Base-by-base conservation (phyloP, 2,329 filamentous ascomycete species). In the Diaporthe destruens region DNA sequence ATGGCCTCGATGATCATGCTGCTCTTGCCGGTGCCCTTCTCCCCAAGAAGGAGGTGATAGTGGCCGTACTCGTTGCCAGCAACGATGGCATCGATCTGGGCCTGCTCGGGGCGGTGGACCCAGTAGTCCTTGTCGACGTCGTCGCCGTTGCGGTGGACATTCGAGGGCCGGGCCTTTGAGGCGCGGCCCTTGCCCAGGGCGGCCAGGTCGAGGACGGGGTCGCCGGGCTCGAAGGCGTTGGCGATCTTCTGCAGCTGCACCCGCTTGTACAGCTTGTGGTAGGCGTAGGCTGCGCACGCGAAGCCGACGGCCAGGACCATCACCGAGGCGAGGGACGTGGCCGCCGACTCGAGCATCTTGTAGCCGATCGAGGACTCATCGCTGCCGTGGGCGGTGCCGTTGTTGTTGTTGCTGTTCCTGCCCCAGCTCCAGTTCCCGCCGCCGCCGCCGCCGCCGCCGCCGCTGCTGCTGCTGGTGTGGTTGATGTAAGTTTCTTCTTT, bases 1-100 rank as follows among this genome's bases (percentile, higher is more conserved):
- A 99, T 99, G 11, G 94, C 94, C 80, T 98, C 94, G 25, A 99
- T 78, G 44, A 99, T 85, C 96, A 99, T 98, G 76, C 94, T 97
- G 74, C 94, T 97, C 85, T 99, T 99, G 8, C 96, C 96, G 0
- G 94, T 97, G 6, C 96, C 96, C 83, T 99, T 98, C 80, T 98
- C 96, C 56, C 96, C 96, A 59, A 98, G 91, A 2, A 99, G 86
- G 2, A 99, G 87, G 81, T 96, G 94, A 79, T 99, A 99, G 79
- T 97, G 95, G 14, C 96, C 96, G 57, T 86, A 86, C 36, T 90
- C 86, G 3, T 86, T 83, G 1, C 96, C 96, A 61, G 88, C 84
- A 32, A 99, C 89, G 75, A 99, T 98, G n/a, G 84, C 85, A 80
- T 99, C 92, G 75, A 99, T 92, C 73, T 88, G 90, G 5, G 84